Evolutionary conservation across 192 early-diverging fungal species (phyloP), one percentile per base, ranked within the genome.

Genomic region (Coemansia sp.): DNA sequence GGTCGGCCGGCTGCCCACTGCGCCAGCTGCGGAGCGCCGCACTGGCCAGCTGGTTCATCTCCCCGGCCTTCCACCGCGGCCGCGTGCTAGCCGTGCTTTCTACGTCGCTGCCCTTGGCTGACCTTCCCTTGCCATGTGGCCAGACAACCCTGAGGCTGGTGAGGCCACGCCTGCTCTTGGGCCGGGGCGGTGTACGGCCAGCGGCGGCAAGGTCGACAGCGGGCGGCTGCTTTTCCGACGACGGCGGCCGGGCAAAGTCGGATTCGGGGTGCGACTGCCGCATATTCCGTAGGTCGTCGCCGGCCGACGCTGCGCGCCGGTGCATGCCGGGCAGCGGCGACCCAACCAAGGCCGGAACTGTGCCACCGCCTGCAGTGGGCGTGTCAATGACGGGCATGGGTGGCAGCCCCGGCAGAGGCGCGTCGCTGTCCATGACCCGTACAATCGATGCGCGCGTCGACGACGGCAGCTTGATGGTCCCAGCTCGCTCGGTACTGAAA

Each of bases 381-480:
- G 23, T 39, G 44, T 36, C 45, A 20, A 27, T 30, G 11, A 18
- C 36, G 19, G 67, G 67, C 5, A 69, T 38, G 11, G 59, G 67
- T 29, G 67, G 67, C 23, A 58, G 30, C n/a, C 37, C 40, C 19
- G 67, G 59, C 36, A 54, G 40, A 5, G 43, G 48, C 12, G 66
- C 44, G 44, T 34, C 35, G 27, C 51, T 54, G 0, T 58, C 38
- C 5, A 62, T 43, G 31, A 56, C 66, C 30, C 44, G 47, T 16
- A 56, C 50, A 21, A 69, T 38, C 3, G 66, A 62, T 9, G 51
- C 50, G 25, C 59, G 59, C 0, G 59, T 62, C 13, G 66, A 69
- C 3, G 50, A 31, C 29, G 66, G 66, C 20, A 54, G 23, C 9
- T 27, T 44, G 19, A 50, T 38, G 4, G 23, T 29, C 35, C 32